Percentiles rank a stretch among this genome's conserved stretches.
Conservation (phyloP, 2,329 filamentous ascomycete species). For the Cryphonectria naterciae region DNA sequence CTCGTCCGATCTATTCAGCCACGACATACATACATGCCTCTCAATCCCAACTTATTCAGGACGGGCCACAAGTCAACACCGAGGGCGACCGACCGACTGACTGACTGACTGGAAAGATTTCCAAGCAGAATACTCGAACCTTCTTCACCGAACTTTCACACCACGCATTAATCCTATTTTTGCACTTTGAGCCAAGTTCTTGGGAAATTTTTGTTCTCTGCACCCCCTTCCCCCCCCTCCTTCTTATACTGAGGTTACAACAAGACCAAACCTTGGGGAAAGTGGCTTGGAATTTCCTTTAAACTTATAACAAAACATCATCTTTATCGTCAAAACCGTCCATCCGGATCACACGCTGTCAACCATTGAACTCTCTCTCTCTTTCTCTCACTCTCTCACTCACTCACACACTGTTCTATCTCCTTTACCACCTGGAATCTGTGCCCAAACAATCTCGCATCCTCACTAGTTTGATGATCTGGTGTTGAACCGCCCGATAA, state of each 20-base stretch:
- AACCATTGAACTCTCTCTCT: not conserved
- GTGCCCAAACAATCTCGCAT: not conserved
- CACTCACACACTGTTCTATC: not conserved
- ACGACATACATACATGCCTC: not conserved
- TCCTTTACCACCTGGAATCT: not conserved
- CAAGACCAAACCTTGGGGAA: not conserved
- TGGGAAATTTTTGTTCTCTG: not conserved
- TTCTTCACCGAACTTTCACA: not conserved
- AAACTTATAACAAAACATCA: not conserved
- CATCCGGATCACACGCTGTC: not conserved
- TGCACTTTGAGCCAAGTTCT: not conserved
- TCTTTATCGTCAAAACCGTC: not conserved
- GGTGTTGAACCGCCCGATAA: not conserved
- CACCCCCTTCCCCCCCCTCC: too few species aligned
- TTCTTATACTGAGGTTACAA: not conserved
- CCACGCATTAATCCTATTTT: not conserved
- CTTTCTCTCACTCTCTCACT: too few species aligned
- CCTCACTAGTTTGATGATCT: not conserved
- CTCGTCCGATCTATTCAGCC: conserved; percentile 5
- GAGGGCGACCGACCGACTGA: not conserved
- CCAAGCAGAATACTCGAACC: not conserved
- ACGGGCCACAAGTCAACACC: not conserved
- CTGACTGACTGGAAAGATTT: not conserved
- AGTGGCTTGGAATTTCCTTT: not conserved
- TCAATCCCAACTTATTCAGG: not conserved